These are phyloP conservation scores for Eragrostis nindensis DNA, from an alignment of 176 grass and related monocot genomes.

Conservation along the genomic window DNA sequence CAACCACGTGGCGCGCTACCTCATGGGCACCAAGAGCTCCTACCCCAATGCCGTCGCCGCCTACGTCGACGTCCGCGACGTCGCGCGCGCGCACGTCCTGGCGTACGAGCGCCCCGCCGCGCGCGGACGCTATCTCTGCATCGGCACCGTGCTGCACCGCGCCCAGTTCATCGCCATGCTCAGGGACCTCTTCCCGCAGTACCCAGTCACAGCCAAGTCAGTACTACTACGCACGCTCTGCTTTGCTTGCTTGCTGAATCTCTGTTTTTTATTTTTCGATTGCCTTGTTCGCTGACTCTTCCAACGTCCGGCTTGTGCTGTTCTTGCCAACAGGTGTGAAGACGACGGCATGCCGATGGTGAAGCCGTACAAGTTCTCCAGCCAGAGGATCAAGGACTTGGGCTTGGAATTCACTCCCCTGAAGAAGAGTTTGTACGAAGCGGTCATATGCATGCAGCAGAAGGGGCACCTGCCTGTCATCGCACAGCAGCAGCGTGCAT, in stretches of 20 bases:
- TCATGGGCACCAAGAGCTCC: conserved; percentile 30
- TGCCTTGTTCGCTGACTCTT: not conserved
- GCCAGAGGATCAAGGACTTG: conserved; percentile 45
- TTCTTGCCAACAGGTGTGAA: conserved; percentile 25
- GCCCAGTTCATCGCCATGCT: conserved; percentile 20
- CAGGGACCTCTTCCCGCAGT: conserved; percentile 37
- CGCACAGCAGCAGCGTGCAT: not conserved
- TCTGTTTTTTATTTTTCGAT: not conserved
- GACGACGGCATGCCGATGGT: conserved; percentile 30
- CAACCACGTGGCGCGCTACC: conserved; percentile 47
- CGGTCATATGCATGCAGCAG: conserved; percentile 23
- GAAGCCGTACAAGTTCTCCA: conserved; percentile 50
- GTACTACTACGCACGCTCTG: not conserved
- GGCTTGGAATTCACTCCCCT: conserved; percentile 49
- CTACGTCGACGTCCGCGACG: conserved; percentile 58
- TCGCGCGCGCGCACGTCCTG: conserved; percentile 43
- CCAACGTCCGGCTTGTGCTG: not conserved
- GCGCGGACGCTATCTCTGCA: conserved; percentile 50
- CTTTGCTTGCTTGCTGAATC: not conserved
- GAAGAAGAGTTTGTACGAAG: conserved; percentile 34
- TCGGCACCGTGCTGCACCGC: conserved; percentile 52
- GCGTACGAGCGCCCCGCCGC: conserved; percentile 40
- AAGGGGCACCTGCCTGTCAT: conserved; percentile 36
- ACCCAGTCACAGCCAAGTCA: conserved; percentile 41
- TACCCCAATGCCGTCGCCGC: conserved; percentile 57